Conservation (phyloP, 192 early-diverging fungal genomes). For the Backusella australiensis region DNA sequence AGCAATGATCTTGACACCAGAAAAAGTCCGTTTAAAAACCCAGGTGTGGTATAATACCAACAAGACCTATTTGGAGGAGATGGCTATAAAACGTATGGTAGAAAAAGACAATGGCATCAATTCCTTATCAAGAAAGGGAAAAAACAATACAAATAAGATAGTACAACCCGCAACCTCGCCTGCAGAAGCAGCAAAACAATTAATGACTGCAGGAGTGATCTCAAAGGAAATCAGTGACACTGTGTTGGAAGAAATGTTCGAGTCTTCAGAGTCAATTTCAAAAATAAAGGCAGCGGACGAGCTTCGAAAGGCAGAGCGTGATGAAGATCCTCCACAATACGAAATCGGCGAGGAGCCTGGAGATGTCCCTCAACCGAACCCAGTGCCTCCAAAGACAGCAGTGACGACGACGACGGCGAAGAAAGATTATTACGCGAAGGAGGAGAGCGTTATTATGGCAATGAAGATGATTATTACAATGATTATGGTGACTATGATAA, state of each 20-base stretch:
- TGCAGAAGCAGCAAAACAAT: conserved; percentile 75
- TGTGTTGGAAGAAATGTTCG: conserved; percentile 71
- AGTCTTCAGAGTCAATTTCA: conserved; percentile 12
- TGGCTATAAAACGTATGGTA: conserved; percentile 72
- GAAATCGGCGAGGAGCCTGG: conserved; percentile 48
- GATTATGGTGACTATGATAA: too few species aligned
- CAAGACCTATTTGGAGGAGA: conserved; percentile 74
- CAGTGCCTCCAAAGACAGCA: too few species aligned
- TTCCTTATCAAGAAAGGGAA: conserved; percentile 33
- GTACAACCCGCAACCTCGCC: conserved; percentile 52
- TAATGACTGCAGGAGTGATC: conserved; percentile 69
- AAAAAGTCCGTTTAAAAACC: conserved; percentile 80
- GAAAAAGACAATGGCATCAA: conserved; percentile 37
- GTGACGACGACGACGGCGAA: too few species aligned
- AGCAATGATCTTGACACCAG: conserved; percentile 64
- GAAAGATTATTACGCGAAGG: too few species aligned
- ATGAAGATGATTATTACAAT: too few species aligned
- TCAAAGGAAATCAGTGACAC: conserved; percentile 94
- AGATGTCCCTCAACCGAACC: conserved; percentile 26
- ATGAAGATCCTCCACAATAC: conserved; percentile 10
- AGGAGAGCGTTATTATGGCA: too few species aligned
- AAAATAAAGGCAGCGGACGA: conserved; percentile 37
- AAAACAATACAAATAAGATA: conserved; percentile 26
- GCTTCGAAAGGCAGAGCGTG: conserved; percentile 22
- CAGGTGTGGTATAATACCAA: conserved; percentile 87